Base-by-base conservation (phyloP, 345 rosid species). In the Boechera retrofracta region DNA sequence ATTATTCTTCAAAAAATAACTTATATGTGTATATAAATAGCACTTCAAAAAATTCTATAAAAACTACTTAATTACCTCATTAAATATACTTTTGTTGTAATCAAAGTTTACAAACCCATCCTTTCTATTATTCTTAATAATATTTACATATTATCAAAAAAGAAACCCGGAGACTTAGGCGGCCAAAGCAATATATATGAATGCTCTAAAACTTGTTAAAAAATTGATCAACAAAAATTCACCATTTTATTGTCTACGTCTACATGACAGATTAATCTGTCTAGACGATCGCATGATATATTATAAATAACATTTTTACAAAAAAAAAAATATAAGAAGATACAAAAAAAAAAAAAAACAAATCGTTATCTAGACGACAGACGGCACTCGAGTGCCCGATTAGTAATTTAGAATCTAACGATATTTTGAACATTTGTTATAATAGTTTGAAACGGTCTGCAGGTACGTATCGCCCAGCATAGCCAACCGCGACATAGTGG, bases 401-500 rank as follows among this genome's bases (percentile, higher is more conserved):
- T 65, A 48, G 51, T 45, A 45, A 45, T n/a, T 15, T 45, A 45
- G 57, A 28, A 47, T 31, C 5, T 45, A 28, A 29, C n/a, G 5
- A 18, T 10, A 18, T 51, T 60, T 10, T 11, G 53, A 38, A 29
- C 29, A 33, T 48, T 36, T 53, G 44, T 38, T 44, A 31, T 13
- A 24, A 41, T 54, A 36, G 39, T 77, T 52, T 69, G 32, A 61
- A 61, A 53, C 24, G 56, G 51, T 29, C 1, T 54, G 71, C 49
- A 77, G 80, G 71, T 54, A 39, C 2, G 49, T 58, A 39, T 78
- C 81, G 1, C 55, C 62, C 11, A 5, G 18, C 41, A 41, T n/a
- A 63, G 81, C 84, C 56, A n/a, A 57, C 75, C 70, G 69, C 9
- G 82, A 79, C n/a, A 2, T 16, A 15, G 41, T 8, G 13, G 56